Evolutionary conservation across 352 stramenopile genomes (phyloP).

Genomic region (Pythium brachiatum): DNA sequence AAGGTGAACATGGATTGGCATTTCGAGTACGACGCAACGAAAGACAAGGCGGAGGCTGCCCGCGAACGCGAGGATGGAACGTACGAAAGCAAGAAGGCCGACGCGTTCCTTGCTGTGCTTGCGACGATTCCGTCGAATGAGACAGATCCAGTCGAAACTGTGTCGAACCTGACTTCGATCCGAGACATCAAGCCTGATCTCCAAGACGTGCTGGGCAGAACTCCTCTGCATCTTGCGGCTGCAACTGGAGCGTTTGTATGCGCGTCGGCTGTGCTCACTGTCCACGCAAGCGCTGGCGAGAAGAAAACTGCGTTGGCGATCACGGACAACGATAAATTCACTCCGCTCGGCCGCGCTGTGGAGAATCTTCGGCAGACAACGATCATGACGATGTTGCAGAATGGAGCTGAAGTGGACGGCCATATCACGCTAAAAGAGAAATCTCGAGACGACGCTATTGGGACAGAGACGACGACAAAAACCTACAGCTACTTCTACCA

Average conservation of each 20-base stretch:
- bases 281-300: constrained; percentile 18
- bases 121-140: constrained; percentile 37
- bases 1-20: constrained; percentile 78
- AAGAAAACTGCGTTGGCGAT: constrained; percentile 37
- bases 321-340: constrained; percentile 46
- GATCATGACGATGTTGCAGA: constrained; percentile 75
- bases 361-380: constrained; percentile 62
- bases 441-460: background rate
- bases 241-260: constrained; percentile 76
- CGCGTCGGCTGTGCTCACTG: constrained; percentile 54
- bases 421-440: constrained; percentile 36
- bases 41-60: constrained; percentile 23
- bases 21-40: constrained; percentile 35
- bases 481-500: constrained; percentile 73
- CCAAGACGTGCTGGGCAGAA: constrained; percentile 53
- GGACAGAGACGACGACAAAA: constrained; percentile 24
- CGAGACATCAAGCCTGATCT: constrained; percentile 35
- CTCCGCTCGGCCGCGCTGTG: constrained; percentile 52
- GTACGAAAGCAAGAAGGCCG: constrained; percentile 49
- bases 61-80: constrained; percentile 37
- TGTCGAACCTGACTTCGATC: constrained; percentile 63
- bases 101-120: constrained; percentile 43
- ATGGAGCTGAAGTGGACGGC: constrained; percentile 50
- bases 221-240: constrained; percentile 61
- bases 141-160: constrained; percentile 71